Percentiles rank a stretch among this genome's conserved stretches.
Conservation (phyloP, 2,329 filamentous ascomycete genomes). For the Xylaria arbuscula region DNA sequence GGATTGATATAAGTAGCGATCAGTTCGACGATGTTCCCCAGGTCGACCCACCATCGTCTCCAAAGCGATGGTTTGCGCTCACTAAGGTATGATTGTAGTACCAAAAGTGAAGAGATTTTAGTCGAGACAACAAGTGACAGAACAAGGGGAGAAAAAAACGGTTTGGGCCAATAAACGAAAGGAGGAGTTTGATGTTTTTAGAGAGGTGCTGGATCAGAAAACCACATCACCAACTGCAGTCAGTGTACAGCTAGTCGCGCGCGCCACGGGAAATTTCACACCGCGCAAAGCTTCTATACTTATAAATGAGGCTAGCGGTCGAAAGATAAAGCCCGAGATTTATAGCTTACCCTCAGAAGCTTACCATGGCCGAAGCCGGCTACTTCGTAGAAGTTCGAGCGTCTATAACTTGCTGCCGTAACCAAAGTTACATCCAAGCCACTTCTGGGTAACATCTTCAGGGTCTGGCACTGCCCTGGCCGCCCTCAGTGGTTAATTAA, state of each 20-base stretch:
- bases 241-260: background rate
- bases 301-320: background rate
- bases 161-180: background rate
- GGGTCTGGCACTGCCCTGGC: background rate
- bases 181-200: background rate
- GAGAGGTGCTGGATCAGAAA: background rate
- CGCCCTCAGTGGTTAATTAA: background rate
- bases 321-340: background rate
- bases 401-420: background rate
- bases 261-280: background rate
- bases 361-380: background rate
- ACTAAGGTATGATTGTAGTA: background rate
- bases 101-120: background rate
- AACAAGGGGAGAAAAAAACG: background rate
- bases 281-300: background rate
- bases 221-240: background rate
- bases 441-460: background rate
- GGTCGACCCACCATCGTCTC: slow-evolving; percentile 1
- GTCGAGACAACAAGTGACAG: background rate
- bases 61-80: background rate
- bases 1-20: background rate
- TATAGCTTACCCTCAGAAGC: background rate
- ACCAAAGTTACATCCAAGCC: background rate
- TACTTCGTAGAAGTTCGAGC: background rate
- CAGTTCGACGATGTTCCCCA: background rate